Base-by-base conservation (phyloP, 2,329 filamentous ascomycete species). In the Pseudofabraea citricarpa region DNA sequence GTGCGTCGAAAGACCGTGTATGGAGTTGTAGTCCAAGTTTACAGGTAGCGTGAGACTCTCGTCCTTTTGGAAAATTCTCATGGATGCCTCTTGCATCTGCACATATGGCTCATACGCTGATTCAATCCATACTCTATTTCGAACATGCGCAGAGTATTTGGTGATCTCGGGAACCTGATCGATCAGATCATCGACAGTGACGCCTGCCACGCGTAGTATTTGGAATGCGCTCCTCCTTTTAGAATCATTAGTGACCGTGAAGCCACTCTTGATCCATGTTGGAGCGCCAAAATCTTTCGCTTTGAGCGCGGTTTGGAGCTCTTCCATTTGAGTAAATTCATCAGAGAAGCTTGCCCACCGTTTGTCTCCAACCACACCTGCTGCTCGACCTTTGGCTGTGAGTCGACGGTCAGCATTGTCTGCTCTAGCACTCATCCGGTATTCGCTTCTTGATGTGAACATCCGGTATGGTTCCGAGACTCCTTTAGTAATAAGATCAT, bases 391-490 rank as follows among this genome's bases (percentile, higher is more conserved):
- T 61, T 84, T 83, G 22, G 77, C 73, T 0, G 93, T 97, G 22
- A 98, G 79, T 2, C 93, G 83, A 5, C 85, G 65, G 65, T 98
- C 93, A 26, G 93, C 93, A 60, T 98, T 98, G 69, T 98, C 93
- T 36, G 93, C 85, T 49, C 93, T 85, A 2, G 89, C 81, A 33
- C 85, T 88, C 77, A 98, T 90, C 49, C 93, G 87, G 66, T 94
- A 98, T 68, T 98, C 93, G 67, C 87, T 95, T 51, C 93, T 82
- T 5, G 87, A 87, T 2, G 93, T 98, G 70, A 98, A 98, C 90
- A 98, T 97, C 53, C 93, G 82, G 66, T 98, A 98, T 1, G 93
- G 93, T 61, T 98, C 93, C 2, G 87, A 90, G 22, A 98, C 93
- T 37, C 93, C 93, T 66, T 96, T 97, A 18, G 91, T 97, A 59